Base-by-base conservation (phyloP, 352 stramenopile genomes). In the Sclerospora graminicola region DNA sequence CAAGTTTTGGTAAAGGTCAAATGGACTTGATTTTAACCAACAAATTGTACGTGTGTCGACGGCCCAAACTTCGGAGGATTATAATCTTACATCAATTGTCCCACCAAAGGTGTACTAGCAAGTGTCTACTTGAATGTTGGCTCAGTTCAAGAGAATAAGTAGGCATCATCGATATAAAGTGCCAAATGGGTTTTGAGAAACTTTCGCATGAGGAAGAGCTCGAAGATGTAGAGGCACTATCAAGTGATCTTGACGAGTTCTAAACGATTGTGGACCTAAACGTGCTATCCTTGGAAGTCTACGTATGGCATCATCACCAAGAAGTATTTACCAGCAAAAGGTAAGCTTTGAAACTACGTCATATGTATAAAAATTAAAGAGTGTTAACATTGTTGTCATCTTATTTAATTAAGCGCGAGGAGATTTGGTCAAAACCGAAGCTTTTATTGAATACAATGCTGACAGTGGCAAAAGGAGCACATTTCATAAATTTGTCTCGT, bases 111-210 rank as follows among this genome's bases (percentile, higher is more conserved):
- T 9, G 9, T 16, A 7, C 28, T 8, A 19, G 23, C 13, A 27
- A 15, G 24, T 30, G 24, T 39, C 27, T 8, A 0, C 11, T 21
- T 23, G 15, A 42, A 6, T 14, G n/a, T 15, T 10, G 31, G n/a
- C 5, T 23, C 20, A 30, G 16, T 27, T 11, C 34, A 54, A 33
- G 36, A 18, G 5, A 21, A 66, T 13, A 83, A 30, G 54, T 84
- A 19, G 71, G 75, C 5, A 64, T 87, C 23, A 56, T 57, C 14
- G 71, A 78, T 35, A 71, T 87, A 26, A 87, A 84, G 47, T 65
- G 75, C 10, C 64, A 75, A 45, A 82, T 69, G 48, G 75, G 75
- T 4, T 84, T 78, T 47, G 52, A 69, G 30, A 32, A 68, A 23
- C 23, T 48, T 13, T 56, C 41, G 18, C 23, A n/a, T n/a, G n/a